Percentiles rank a stretch among this genome's conserved stretches.
Evolutionary conservation across 1,284 basidiomycete species (phyloP).

Genomic region (Ganoderma sinense): DNA sequence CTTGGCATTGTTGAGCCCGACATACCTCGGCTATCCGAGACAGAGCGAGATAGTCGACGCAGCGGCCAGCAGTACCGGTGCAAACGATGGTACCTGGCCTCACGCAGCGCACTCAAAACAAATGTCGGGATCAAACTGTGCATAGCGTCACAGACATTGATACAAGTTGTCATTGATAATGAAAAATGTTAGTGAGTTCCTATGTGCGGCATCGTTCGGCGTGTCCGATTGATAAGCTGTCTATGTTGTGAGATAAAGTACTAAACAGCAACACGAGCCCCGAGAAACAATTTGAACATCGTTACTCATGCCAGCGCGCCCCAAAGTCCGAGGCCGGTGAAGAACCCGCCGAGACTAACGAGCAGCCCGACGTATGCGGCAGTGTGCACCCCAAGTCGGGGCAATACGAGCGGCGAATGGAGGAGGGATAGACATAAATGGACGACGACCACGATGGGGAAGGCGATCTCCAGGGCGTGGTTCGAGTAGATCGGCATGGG

Average conservation of each 20-base stretch:
- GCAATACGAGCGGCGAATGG: slow-evolving; percentile 68
- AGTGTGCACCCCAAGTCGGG: slow-evolving; percentile 72
- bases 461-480: slow-evolving; percentile 50
- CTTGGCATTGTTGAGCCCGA: background rate
- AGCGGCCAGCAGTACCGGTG: background rate
- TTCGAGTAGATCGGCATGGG: slow-evolving; percentile 36
- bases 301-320: slow-evolving; percentile 56
- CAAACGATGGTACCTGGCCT: background rate
- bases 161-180: background rate
- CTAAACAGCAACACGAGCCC: background rate
- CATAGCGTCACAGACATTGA: background rate
- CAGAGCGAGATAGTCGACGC: too few species aligned
- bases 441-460: slow-evolving; percentile 55
- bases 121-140: background rate
- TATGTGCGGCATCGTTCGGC: background rate
- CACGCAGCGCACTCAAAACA: background rate
- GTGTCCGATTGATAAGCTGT: background rate
- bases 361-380: slow-evolving; percentile 72
- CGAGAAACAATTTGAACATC: background rate
- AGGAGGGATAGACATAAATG: slow-evolving; percentile 62
- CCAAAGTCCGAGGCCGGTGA: slow-evolving; percentile 74
- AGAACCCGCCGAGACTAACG: slow-evolving; percentile 68
- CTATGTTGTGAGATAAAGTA: background rate
- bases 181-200: background rate
- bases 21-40: background rate